Evolutionary conservation across 2,329 filamentous ascomycete genomes (phyloP), one percentile per base, ranked within the genome.

Genomic region (Botryotinia narcissicola): DNA sequence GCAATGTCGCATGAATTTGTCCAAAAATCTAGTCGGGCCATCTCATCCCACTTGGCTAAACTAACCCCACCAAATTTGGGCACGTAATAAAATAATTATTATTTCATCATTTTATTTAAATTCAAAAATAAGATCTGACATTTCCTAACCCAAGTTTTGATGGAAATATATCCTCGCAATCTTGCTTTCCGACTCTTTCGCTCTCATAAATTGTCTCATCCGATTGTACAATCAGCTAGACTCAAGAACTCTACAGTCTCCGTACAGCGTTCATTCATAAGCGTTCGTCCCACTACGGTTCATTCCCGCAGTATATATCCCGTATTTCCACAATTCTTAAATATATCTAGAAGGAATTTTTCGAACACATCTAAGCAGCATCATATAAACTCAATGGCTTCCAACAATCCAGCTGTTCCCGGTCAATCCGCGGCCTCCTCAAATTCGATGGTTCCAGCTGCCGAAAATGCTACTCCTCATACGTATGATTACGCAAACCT

Each of bases 371-470:
- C 71, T 25, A 35, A 35, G 35, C 42, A 48, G 14, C 37, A 66
- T 20, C n/a, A 51, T 20, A 51, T 40, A 42, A 51, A 60, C 10
- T n/a, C 54, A 59, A 73, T 61, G 71, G 40, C 71, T 70, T 62
- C 71, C 42, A 44, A 25, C 22, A 68, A 61, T 18, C 69, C 73
- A 48, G 71, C 74, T 62, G 62, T 59, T 73, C 18, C 32, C 59
- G 71, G 54, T 64, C 74, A 75, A 75, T 77, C 71, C 32, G 22
- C 71, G 73, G 75, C 76, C 29, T 72, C 76, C 37, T 75, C 75
- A 59, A 70, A 72, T 18, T 60, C 74, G 25, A 25, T 37, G 42
- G 74, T 64, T 62, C 74, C 76, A 32, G 62, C 74, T 3, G 16
- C 75, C 16, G 70, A 73, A 51, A 76, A 75, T 72, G 75, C 76